Evolutionary conservation across 371 early-diverging fungal genomes (phyloP), one percentile per base, ranked within the genome.

Genomic region (Mortierella sp.): DNA sequence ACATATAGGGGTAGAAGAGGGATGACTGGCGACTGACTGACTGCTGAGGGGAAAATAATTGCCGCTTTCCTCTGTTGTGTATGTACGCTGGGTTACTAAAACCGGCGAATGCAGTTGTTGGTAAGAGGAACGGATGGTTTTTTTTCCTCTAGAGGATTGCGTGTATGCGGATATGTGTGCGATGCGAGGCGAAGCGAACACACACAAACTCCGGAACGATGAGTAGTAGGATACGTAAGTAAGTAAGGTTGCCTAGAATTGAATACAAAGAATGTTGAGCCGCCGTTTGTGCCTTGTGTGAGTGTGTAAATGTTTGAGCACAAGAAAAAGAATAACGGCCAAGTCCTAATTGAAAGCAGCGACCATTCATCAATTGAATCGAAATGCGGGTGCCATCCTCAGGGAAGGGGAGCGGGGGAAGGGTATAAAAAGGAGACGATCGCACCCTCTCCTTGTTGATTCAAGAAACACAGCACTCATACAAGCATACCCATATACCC

Each of bases 101-200:
- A 51, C 51, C 18, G 51, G 51, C 21, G 21, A 51, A 21, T 58
- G 58, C 58, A 3, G 29, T 27, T 11, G 12, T 58, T n/a, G 4
- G 27, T 58, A 10, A n/a, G 58, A 29, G 27, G 58, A 12, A 60
- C 60, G 60, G 60, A 29, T 60, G 35, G 32, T 32, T 16, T 55
- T n/a, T 29, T n/a, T 58, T 35, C 35, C 12, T 58, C 24, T 21
- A 6, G 5, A 32, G 60, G 60, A 60, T 60, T 60, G 60, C 35
- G 60, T 60, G 3, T 46, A 46, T 60, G 60, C 60, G 32, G 27
- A 8, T 14, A n/a, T 29, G 18, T 16, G 32, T 60, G 60, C 35
- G 60, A 60, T 3, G 60, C 60, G 60, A 60, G 60, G 60, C 60
- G 60, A 60, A 60, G 60, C 60, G 60, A 60, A 14, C 12, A 58